Conservation (phyloP, 2,329 filamentous ascomycete species). For the Metarhizium rileyi region DNA sequence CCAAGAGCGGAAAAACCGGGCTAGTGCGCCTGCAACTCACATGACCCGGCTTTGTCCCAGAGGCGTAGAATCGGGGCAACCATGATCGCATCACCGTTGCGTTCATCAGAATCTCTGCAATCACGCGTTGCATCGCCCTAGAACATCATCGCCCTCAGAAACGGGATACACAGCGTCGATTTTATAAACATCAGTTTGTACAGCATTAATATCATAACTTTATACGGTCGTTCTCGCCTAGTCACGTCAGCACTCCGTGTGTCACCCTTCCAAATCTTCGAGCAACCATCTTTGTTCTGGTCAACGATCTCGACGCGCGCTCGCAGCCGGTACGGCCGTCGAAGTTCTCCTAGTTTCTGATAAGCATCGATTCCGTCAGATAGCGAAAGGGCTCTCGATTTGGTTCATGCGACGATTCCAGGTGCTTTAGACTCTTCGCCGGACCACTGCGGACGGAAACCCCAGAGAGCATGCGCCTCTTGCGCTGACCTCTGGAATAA, state of each 20-base stretch:
- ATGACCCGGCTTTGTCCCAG: slow-evolving; percentile 19
- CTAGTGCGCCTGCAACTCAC: slow-evolving; percentile 21
- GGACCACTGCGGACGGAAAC: not conserved
- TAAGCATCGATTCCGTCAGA: not conserved
- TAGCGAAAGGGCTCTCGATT: not conserved
- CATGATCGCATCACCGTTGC: slow-evolving; percentile 1
- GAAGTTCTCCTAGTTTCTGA: not conserved
- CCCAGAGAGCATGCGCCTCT: slow-evolving; percentile 5
- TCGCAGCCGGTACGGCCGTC: not conserved
- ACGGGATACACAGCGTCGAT: not conserved
- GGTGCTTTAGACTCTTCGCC: not conserved
- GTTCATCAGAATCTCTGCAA: not conserved
- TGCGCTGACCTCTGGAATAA: slow-evolving; percentile 5
- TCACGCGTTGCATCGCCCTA: slow-evolving; percentile 3
- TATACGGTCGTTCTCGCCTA: not conserved
- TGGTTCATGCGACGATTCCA: not conserved
- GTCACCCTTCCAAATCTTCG: slow-evolving; percentile 1
- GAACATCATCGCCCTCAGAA: not conserved
- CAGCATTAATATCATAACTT: not conserved
- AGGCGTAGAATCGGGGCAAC: not conserved
- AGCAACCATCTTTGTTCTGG: not conserved
- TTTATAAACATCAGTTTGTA: not conserved
- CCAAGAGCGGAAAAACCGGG: slow-evolving; percentile 8
- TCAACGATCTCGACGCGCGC: not conserved
- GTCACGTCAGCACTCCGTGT: slow-evolving; percentile 1